Conservation (phyloP, 352 stramenopile species). For the Peronospora farinosa region DNA sequence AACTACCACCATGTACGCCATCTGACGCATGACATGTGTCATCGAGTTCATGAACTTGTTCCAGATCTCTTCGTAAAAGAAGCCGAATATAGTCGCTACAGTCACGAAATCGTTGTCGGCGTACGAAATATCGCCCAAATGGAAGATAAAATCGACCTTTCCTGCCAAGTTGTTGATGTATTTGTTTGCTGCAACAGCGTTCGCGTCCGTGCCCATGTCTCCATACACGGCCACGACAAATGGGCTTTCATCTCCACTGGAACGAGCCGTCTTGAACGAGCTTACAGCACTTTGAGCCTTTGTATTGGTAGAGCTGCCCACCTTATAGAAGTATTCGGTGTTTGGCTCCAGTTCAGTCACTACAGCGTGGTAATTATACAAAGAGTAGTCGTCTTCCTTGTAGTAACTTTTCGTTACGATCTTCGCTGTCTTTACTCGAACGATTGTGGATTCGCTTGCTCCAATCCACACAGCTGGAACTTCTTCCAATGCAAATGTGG, state of each 20-base stretch:
- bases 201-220: constrained; percentile 34
- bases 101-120: constrained; percentile 36
- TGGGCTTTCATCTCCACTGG: constrained; percentile 20
- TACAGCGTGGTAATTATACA: constrained; percentile 30
- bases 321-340: constrained; percentile 30
- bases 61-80: constrained; percentile 45
- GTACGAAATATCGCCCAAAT: constrained; percentile 43
- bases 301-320: constrained; percentile 12
- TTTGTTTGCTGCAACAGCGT: constrained; percentile 26
- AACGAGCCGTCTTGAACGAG: constrained; percentile 46
- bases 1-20: constrained; percentile 70
- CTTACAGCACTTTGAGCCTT: constrained; percentile 22
- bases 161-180: constrained; percentile 21
- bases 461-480: constrained; percentile 45
- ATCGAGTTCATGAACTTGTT: constrained; percentile 69
- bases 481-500: constrained; percentile 26
- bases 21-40: constrained; percentile 30
- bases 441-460: constrained; percentile 6
- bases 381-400: constrained; percentile 38
- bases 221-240: constrained; percentile 36
- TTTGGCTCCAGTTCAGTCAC: constrained; percentile 17
- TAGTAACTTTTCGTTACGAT: constrained; percentile 34
- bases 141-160: constrained; percentile 38
- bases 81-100: constrained; percentile 19
- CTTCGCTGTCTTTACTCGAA: constrained; percentile 13